These are phyloP conservation scores for Xanthoparmelia taractica DNA, from an alignment of 495 filamentous ascomycete species.

Conservation along the genomic window DNA sequence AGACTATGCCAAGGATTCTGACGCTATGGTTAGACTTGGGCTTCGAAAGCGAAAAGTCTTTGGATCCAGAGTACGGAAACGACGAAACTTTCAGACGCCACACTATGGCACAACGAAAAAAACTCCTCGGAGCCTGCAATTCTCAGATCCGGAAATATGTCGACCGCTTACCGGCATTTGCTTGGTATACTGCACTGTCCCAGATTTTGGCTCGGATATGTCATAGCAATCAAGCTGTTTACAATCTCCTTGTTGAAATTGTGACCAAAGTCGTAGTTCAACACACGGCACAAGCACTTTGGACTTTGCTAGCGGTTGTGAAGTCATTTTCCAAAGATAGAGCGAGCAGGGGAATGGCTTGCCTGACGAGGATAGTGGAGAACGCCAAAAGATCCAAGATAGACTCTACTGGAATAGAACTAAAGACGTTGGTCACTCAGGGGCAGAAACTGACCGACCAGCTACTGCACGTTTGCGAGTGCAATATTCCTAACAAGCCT, in stretches of 20 bases:
- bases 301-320: constrained; percentile 80
- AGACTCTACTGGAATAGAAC: constrained; percentile 41
- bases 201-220: constrained; percentile 90
- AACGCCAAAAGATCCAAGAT: constrained; percentile 39
- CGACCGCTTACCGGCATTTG: constrained; percentile 67
- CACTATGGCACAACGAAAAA: constrained; percentile 49
- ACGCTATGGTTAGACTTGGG: constrained; percentile 94
- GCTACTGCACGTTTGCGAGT: constrained; percentile 71
- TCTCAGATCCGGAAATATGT: constrained; percentile 65
- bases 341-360: constrained; percentile 40
- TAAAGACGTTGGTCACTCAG: constrained; percentile 64
- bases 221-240: constrained; percentile 71
- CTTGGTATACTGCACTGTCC: constrained; percentile 85
- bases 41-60: constrained; percentile 56
- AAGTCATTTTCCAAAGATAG: constrained; percentile 48
- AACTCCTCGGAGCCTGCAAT: constrained; percentile 64
- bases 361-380: constrained; percentile 37
- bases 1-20: constrained; percentile 80
- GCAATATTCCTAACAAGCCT: constrained; percentile 59
- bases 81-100: constrained; percentile 53
- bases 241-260: constrained; percentile 62
- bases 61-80: constrained; percentile 60
- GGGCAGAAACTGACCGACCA: constrained; percentile 80
- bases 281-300: constrained; percentile 87
- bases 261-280: constrained; percentile 71